Base-by-base conservation (phyloP, 1,284 basidiomycete genomes). In the Sanghuangporus weigelae region DNA sequence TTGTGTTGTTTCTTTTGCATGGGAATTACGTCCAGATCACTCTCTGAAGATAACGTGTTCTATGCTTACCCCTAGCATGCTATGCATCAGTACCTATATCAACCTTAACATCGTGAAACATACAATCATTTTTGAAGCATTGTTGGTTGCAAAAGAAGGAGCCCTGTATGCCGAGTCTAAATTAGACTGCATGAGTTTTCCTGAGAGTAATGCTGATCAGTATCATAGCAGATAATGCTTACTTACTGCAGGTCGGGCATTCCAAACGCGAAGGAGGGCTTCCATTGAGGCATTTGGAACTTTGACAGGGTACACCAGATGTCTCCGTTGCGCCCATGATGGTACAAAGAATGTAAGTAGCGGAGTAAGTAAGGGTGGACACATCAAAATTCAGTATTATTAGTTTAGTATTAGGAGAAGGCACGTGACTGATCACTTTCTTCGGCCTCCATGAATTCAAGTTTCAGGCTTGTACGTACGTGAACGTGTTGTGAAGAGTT, bases 121-220 rank as follows among this genome's bases (percentile, higher is more conserved):
- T 73, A 92, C 92, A 93, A 72, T 82, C 86, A 55, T 84, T 79
- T 73, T 93, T 94, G 81, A 94, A 93, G 76, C 92, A 94, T 63
- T 90, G 88, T 72, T 94, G 92, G 14, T 84, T 84, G 67, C 92
- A 94, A 74, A 92, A 94, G 73, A 89, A 90, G 36, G 90, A 93
- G 14, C 90, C 90, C 63, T 81, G 81, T 69, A 93, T 89, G 57
- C 89, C 90, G 46, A 93, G 79, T 74, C 90, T 93, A 67, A 44
- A 61, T 59, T 58, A 39, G 60, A 67, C 39, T 39, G 35, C 12
- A 65, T 64, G 68, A 59, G 67, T 51, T 60, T 39, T 61, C n/a
- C 58, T 21, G 23, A 44, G 55, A 59, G 61, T 59, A 62, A 26
- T 38, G 21, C 46, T 53, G 46, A 39, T 51, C 23, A 40, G 63